A percentile compares a stretch with the other conserved stretches of the same genome.
These are phyloP conservation scores for Ceratocystis diversiconidia DNA, from an alignment of 2,329 filamentous ascomycete species.

Conservation along the genomic window DNA sequence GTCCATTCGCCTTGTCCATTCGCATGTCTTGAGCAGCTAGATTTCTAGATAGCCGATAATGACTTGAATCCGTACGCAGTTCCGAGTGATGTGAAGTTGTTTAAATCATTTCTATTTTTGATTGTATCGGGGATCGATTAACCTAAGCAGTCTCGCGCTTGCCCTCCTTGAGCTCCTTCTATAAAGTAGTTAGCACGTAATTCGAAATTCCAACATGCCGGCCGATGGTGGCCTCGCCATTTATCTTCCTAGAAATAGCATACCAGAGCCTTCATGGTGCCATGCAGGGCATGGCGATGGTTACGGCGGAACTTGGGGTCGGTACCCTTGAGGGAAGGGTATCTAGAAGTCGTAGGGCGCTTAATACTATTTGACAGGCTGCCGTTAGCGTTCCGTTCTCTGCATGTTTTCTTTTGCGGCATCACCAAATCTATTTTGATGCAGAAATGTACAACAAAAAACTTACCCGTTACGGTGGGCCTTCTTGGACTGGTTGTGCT, in stretches of 20 bases:
- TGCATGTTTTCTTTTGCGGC: not conserved
- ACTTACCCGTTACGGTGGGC: constrained; percentile 91
- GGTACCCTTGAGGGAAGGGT: constrained; percentile 95
- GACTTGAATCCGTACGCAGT: too few species aligned
- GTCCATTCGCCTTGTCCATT: too few species aligned
- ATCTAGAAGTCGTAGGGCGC: constrained; percentile 98
- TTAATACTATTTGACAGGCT: constrained; percentile 65
- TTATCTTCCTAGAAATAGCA: constrained; percentile 27
- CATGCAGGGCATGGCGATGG: constrained; percentile 98
- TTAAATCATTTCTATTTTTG: constrained; percentile 19
- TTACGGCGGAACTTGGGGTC: constrained; percentile 99
- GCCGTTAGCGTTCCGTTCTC: not conserved
- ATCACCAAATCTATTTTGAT: not conserved
- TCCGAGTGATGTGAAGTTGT: not conserved
- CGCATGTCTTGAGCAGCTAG: not conserved
- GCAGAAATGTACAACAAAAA: not conserved
- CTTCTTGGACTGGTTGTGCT: constrained; percentile 98
- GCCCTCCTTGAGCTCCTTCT: constrained; percentile 98
- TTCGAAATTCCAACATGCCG: not conserved
- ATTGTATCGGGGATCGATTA: constrained; percentile 15
- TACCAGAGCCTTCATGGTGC: constrained; percentile 96
- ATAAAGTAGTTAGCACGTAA: constrained; percentile 27
- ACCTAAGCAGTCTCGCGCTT: constrained; percentile 74
- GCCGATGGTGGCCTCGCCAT: not conserved
- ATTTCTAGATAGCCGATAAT: too few species aligned